phyloP scores from a whole-genome alignment of 2,329 filamentous ascomycete genomes.

The Exserohilum turcica region DNA sequence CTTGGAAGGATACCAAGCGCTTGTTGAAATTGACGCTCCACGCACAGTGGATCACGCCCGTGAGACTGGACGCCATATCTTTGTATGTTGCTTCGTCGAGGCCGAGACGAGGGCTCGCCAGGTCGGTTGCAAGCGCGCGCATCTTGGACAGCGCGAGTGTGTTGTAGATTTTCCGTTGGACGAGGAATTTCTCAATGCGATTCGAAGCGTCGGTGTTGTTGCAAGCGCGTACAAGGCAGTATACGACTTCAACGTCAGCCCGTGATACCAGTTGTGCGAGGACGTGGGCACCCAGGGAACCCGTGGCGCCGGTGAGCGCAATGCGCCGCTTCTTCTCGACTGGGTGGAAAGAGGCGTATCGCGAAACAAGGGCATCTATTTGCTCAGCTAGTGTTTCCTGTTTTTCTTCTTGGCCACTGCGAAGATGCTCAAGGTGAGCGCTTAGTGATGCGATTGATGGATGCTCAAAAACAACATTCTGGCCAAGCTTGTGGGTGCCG shows the following conservation, averaged over 20 bases:
- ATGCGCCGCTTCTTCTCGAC: slow-evolving; percentile 15
- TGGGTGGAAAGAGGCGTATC: slow-evolving; percentile 49
- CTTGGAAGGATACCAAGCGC: slow-evolving; percentile 57
- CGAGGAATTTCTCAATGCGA: slow-evolving; percentile 46
- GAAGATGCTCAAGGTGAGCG: slow-evolving; percentile 52
- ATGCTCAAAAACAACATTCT: slow-evolving; percentile 65
- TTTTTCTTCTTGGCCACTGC: slow-evolving; percentile 43
- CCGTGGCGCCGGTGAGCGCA: slow-evolving; percentile 68
- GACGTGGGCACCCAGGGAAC: slow-evolving; percentile 67
- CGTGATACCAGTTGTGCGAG: slow-evolving; percentile 46
- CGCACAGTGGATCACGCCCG: slow-evolving; percentile 57
- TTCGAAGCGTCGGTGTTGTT: slow-evolving; percentile 38
- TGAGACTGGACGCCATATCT: slow-evolving; percentile 32
- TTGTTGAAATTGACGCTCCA: slow-evolving; percentile 65
- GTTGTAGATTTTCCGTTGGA: slow-evolving; percentile 46
- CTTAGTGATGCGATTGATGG: slow-evolving; percentile 56
- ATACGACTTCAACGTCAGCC: slow-evolving; percentile 48
- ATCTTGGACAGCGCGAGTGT: slow-evolving; percentile 38
- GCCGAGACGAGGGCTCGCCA: slow-evolving; percentile 50
- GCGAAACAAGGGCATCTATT: slow-evolving; percentile 54
- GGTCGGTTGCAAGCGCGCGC: slow-evolving; percentile 46
- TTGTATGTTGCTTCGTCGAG: slow-evolving; percentile 33
- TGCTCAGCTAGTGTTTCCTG: slow-evolving; percentile 46
- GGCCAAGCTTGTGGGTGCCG: slow-evolving; percentile 51
- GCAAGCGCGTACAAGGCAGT: slow-evolving; percentile 59